These are phyloP conservation scores for Aspergillus novofumigatus DNA, from an alignment of 2,329 filamentous ascomycete genomes.

Conservation along the genomic window DNA sequence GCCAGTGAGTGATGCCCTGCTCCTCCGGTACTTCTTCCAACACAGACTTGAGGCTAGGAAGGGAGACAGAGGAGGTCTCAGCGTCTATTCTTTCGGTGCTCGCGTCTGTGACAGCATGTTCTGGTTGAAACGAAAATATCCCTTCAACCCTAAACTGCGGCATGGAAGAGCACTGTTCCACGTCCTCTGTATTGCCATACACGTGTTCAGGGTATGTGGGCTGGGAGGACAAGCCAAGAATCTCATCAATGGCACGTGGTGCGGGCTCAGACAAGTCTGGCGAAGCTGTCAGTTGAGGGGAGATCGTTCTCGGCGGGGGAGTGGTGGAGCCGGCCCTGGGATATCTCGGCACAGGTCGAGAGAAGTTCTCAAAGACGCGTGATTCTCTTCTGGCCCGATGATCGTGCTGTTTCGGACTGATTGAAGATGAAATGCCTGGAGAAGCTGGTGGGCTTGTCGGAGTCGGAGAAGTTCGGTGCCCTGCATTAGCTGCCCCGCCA, in stretches of 20 bases:
- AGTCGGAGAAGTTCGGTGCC: slow-evolving; percentile 16
- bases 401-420: slow-evolving; percentile 20
- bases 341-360: slow-evolving; percentile 46
- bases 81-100: slow-evolving; percentile 34
- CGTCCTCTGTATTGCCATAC: slow-evolving; percentile 20
- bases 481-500: slow-evolving; percentile 19
- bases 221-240: slow-evolving; percentile 32
- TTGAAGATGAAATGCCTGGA: slow-evolving; percentile 23
- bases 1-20: slow-evolving; percentile 34
- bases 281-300: slow-evolving; percentile 29
- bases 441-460: slow-evolving; percentile 30
- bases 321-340: slow-evolving; percentile 38
- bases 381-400: slow-evolving; percentile 28
- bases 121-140: slow-evolving; percentile 26
- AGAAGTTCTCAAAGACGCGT: slow-evolving; percentile 51
- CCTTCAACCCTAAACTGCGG: slow-evolving; percentile 22
- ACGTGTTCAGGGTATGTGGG: slow-evolving; percentile 29
- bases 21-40: slow-evolving; percentile 46
- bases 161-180: slow-evolving; percentile 8
- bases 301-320: slow-evolving; percentile 35
- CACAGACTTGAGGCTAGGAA: slow-evolving; percentile 37
- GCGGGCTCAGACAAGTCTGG: slow-evolving; percentile 32
- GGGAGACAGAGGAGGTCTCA: slow-evolving; percentile 39
- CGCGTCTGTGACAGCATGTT: slow-evolving; percentile 41
- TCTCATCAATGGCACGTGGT: slow-evolving; percentile 38